Evolutionary conservation across 768 basidiomycete genomes (phyloP).

Genomic region (Psilocybe cyanescens): DNA sequence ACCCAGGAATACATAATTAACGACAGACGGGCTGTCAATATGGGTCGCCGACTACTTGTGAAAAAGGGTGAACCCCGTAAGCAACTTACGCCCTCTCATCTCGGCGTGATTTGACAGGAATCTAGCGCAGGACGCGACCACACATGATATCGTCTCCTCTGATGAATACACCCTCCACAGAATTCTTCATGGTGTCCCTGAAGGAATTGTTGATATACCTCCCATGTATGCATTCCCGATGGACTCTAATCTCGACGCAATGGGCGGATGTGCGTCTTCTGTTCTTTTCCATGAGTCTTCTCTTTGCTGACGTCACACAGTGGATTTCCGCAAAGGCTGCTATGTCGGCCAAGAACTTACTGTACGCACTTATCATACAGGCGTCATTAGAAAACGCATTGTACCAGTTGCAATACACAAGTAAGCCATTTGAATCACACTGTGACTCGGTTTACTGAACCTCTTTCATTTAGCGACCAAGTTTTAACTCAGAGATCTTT

Average conservation of each 20-base stretch:
- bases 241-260: constrained; percentile 93
- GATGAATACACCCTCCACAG: constrained; percentile 80
- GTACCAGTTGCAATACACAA: constrained; percentile 71
- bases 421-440: constrained; percentile 27
- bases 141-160: constrained; percentile 54
- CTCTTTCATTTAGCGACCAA: constrained; percentile 14
- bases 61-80: constrained; percentile 74
- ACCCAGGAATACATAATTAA: constrained; percentile 49
- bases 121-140: constrained; percentile 55
- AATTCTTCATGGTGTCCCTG: constrained; percentile 83
- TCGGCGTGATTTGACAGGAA: not conserved
- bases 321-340: constrained; percentile 97
- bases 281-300: not conserved
- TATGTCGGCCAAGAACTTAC: constrained; percentile 98
- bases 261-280: constrained; percentile 83
- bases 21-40: constrained; percentile 74
- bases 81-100: constrained; percentile 31
- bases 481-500: constrained; percentile 20
- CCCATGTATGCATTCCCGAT: constrained; percentile 87
- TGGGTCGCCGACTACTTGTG: constrained; percentile 78
- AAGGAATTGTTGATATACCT: constrained; percentile 77
- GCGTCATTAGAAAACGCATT: constrained; percentile 87
- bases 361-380: constrained; percentile 95
- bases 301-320: constrained; percentile 34
- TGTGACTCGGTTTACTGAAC: not conserved